These are phyloP conservation scores for Nigrospora osmanthi DNA, from an alignment of 2,329 filamentous ascomycete genomes.

Conservation along the genomic window DNA sequence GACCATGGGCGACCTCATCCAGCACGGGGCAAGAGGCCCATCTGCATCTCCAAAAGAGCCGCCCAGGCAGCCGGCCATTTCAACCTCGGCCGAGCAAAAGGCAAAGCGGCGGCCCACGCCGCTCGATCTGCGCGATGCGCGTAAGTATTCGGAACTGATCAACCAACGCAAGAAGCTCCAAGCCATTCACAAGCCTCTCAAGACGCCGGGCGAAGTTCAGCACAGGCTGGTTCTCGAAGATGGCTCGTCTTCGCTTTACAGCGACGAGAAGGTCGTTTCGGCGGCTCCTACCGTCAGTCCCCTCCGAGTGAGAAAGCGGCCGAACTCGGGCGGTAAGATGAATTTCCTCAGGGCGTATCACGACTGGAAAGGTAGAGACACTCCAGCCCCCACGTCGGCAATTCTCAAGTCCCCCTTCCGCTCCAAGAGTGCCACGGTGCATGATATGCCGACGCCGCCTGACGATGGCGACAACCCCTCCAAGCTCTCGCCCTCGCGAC, in stretches of 20 bases:
- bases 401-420: not conserved
- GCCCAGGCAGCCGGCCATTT: not conserved
- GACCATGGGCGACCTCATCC: conserved; percentile 12
- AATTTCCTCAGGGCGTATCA: conserved; percentile 13
- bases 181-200: conserved; percentile 8
- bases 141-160: conserved; percentile 4
- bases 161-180: conserved; percentile 4
- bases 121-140: conserved; percentile 9
- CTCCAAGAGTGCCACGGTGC: conserved; percentile 3
- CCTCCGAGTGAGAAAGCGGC: conserved; percentile 3
- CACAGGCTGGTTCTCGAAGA: conserved; percentile 1
- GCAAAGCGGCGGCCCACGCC: conserved; percentile 8
- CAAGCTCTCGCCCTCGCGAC: not conserved
- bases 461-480: not conserved
- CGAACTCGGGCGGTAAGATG: conserved; percentile 1
- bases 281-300: conserved; percentile 13
- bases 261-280: conserved; percentile 3
- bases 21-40: not conserved
- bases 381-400: not conserved
- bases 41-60: not conserved
- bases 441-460: not conserved
- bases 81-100: not conserved
- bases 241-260: conserved; percentile 11
- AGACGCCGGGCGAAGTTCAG: conserved; percentile 2
- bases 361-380: conserved; percentile 7